These are phyloP conservation scores for Isoetes taiwanensis DNA, from an alignment of 75 land plant species.

Conservation along the genomic window DNA sequence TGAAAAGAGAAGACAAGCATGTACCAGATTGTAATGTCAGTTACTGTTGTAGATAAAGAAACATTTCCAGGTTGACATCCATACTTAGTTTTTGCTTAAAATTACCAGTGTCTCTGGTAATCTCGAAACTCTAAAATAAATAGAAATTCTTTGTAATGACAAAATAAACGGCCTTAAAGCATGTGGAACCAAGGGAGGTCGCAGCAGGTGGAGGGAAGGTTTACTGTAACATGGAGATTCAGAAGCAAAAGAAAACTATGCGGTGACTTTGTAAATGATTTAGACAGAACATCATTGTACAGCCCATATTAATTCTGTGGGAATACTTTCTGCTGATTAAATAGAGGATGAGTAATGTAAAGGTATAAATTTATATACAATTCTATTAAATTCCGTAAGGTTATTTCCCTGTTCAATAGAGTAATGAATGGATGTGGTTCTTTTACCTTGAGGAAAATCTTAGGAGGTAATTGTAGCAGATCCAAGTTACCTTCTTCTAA, in stretches of 20 bases:
- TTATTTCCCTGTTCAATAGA: background rate
- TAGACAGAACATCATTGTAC: background rate
- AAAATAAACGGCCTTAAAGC: too few species aligned
- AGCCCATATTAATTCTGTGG: background rate
- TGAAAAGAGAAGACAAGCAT: constrained; percentile 11
- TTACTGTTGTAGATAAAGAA: background rate
- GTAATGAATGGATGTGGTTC: background rate
- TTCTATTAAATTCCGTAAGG: background rate
- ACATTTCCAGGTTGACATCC: too few species aligned
- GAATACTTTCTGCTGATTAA: background rate
- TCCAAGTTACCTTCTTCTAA: background rate
- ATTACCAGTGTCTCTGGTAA: background rate
- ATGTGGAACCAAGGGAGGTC: too few species aligned
- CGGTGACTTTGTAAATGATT: background rate
- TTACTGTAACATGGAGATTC: too few species aligned
- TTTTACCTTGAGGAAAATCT: constrained; percentile 17
- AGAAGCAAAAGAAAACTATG: too few species aligned
- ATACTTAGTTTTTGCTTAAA: too few species aligned
- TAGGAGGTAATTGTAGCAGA: constrained; percentile 7
- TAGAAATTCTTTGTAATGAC: too few species aligned
- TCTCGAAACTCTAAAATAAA: background rate
- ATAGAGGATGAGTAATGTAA: background rate
- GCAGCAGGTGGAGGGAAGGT: too few species aligned
- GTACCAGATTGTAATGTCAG: background rate
- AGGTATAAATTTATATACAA: background rate